Conservation (phyloP, 1,139 yeast species). For the Blastobotrys persicus region DNA sequence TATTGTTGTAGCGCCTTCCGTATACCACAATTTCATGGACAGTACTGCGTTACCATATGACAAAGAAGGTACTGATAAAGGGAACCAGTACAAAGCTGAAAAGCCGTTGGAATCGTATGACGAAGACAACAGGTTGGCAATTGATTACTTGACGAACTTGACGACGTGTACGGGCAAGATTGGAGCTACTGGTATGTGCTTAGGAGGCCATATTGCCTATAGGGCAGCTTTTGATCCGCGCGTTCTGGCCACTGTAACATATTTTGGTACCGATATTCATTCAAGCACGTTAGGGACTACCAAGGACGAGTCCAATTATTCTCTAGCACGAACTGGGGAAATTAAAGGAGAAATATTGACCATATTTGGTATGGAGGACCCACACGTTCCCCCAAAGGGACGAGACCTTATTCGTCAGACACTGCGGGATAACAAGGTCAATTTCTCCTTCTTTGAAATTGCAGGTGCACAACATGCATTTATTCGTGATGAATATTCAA, state of each 20-base stretch:
- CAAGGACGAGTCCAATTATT: conserved; percentile 50
- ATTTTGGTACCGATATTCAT: conserved; percentile 82
- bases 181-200: conserved; percentile 86
- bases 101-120: conserved; percentile 73
- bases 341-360: conserved; percentile 51
- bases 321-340: conserved; percentile 52
- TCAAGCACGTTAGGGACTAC: conserved; percentile 63
- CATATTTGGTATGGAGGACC: conserved; percentile 77
- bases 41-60: conserved; percentile 59
- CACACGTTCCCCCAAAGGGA: conserved; percentile 78
- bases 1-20: conserved; percentile 74
- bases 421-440: conserved; percentile 59
- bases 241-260: conserved; percentile 67
- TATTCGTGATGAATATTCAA: conserved; percentile 72
- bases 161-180: conserved; percentile 68
- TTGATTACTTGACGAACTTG: conserved; percentile 58
- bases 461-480: conserved; percentile 84
- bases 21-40: conserved; percentile 72
- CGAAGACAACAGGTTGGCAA: conserved; percentile 64
- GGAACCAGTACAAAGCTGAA: conserved; percentile 63
- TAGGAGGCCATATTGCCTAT: conserved; percentile 81
- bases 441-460: conserved; percentile 68
- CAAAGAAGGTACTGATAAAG: conserved; percentile 69
- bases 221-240: conserved; percentile 67
- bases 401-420: conserved; percentile 66